Percentiles rank a stretch among this genome's conserved stretches.
Conservation (phyloP, 345 rosid genomes). For the Arabidopsis arenosa region DNA sequence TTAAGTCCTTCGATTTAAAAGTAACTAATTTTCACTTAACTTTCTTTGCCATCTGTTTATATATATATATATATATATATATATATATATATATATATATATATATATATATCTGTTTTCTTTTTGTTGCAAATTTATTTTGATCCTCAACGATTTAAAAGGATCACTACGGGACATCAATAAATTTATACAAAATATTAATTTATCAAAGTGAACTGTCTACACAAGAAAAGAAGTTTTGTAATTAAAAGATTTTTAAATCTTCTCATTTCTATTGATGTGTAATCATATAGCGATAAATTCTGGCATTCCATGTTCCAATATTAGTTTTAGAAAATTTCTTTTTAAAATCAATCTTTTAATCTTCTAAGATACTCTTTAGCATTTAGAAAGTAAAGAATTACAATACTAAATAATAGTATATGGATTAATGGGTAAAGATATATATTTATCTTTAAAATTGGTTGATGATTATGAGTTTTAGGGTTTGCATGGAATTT, state of each 20-base stretch:
- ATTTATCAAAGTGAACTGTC: not conserved
- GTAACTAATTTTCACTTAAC: not conserved
- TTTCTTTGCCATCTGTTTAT: not conserved
- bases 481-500: conserved; percentile 42
- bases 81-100: no score
- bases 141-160: not conserved
- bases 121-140: not conserved
- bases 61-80: no score
- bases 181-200: not conserved
- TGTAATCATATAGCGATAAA: not conserved
- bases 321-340: not conserved
- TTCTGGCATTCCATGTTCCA: no score
- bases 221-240: no score
- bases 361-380: not conserved
- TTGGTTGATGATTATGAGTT: not conserved
- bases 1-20: conserved; percentile 2
- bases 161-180: conserved; percentile 15
- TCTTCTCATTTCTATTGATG: no score
- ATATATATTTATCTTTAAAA: not conserved
- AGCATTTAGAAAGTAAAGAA: not conserved
- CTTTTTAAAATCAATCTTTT: not conserved
- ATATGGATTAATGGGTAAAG: not conserved
- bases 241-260: no score
- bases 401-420: not conserved
- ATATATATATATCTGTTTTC: not conserved